Evolutionary conservation across 257 asterid genomes (phyloP), one percentile per base, ranked within the genome.

Genomic region (Nyctanthes arbortristis): DNA sequence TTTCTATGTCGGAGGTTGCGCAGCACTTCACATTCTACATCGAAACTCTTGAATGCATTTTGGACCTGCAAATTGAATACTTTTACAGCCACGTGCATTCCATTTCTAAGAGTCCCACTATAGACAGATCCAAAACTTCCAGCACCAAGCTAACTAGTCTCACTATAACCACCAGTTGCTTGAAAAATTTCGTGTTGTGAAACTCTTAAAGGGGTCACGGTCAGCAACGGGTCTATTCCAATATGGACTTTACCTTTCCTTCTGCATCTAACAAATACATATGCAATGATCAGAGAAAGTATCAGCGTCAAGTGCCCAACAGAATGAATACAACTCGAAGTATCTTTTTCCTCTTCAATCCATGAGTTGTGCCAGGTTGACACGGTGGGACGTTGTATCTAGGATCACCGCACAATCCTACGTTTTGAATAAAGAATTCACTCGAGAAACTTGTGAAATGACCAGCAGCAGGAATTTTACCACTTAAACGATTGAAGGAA

Each of bases 401-500:
- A 11, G 18, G 24, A 36, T 8, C n/a, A 8, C 76, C 71, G 58
- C 70, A 72, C n/a, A n/a, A n/a, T n/a, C n/a, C n/a, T n/a, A n/a
- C n/a, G n/a, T n/a, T n/a, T n/a, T n/a, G n/a, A n/a, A n/a, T n/a
- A n/a, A n/a, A n/a, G n/a, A n/a, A n/a, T n/a, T n/a, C n/a, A n/a
- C n/a, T n/a, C n/a, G n/a, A 49, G 24, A 71, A 71, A 45, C 54
- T 63, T n/a, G 0, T 30, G 56, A 71, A 63, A 32, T 69, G 58
- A 20, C 70, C 70, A 2, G 43, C 57, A 1, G 63, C 1, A 35
- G 76, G 76, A 22, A 71, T 71, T 57, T 71, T 70, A 7, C 69
- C 75, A 25, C 10, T 62, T 36, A 71, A 54, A 12, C 3, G 1
- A 35, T 71, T 71, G 65, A 62, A 71, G 0, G 76, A 71, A 25